Evolutionary conservation across 164 flowering plant species (phyloP), one percentile per base, ranked within the genome.

Genomic region (Sextonia rubra): DNA sequence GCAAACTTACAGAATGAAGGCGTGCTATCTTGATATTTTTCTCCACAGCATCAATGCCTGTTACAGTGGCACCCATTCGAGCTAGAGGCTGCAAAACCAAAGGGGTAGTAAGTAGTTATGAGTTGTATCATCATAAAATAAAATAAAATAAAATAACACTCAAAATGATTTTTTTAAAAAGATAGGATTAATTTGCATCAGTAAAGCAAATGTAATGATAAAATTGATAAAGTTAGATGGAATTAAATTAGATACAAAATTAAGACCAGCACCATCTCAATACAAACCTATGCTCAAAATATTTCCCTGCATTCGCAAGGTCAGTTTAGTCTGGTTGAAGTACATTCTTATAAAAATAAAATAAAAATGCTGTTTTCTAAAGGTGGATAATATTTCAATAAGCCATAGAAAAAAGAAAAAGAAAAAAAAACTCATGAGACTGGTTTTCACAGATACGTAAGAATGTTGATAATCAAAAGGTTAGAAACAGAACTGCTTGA

Each of bases 21-120:
- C 86, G 77, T 47, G 99, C 99, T 74, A 93, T 89, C 80, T 80
- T 91, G 80, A 93, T 85, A 80, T 95, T 95, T 80, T 89, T 91
- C 73, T 95, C 97, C 73, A 90, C 89, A 58, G 98, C 98, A 85
- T 95, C 99, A 79, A 95, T 78, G 74, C 99, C 99, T 11, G 92
- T 93, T 17, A 95, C 98, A 70, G 83, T 79, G 69, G 99, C 99
- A 70, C 99, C 99, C 94, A 95, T 81, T 65, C 98, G 88, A 72
- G 99, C 98, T 78, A 95, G 80, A 74, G 99, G 98, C 99, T 95
- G 85, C 73, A 85, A n/a, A 76, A 71, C 60, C 24, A 67, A 37
- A 37, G 44, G 44, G 8, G 44, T 37, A 52, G 58, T 15, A 52
- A 20, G 58, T 52, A 15, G 20, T 20, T 15, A 52, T 15, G 20